These are phyloP conservation scores for Rhinocladiella similis DNA, from an alignment of 2,329 filamentous ascomycete species.

Conservation along the genomic window DNA sequence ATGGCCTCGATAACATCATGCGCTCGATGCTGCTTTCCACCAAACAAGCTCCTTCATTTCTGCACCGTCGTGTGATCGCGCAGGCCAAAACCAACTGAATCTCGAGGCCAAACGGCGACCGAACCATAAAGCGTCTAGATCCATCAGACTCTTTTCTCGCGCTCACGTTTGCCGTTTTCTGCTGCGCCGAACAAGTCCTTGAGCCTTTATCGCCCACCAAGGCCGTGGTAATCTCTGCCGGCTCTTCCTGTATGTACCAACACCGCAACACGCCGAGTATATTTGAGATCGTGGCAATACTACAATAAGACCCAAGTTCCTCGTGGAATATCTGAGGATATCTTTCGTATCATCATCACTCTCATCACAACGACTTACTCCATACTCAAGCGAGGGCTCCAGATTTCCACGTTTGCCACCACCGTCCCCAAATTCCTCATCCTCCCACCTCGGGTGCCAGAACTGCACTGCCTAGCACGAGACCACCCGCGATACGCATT, in stretches of 20 bases:
- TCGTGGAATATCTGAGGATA: no score
- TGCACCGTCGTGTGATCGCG: not conserved
- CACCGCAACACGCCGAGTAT: not conserved
- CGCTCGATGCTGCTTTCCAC: not conserved
- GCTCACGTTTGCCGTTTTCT: not conserved
- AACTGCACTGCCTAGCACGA: not conserved
- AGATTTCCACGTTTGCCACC: not conserved
- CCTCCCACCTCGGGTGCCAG: not conserved
- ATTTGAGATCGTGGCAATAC: not conserved
- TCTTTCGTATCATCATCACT: not conserved
- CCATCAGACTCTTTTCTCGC: not conserved
- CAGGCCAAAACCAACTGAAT: not conserved
- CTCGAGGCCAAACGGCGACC: not conserved
- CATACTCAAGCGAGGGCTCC: not conserved
- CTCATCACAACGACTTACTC: not conserved
- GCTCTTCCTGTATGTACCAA: not conserved
- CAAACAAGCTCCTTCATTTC: not conserved
- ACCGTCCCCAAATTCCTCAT: not conserved
- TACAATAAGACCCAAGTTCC: no score
- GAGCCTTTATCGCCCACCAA: conserved; percentile 1
- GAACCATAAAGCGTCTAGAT: not conserved
- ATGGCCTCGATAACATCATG: not conserved
- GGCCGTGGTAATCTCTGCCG: not conserved
- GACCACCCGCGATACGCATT: not conserved
- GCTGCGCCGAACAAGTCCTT: not conserved